Evolutionary conservation across 306 rosid genomes (phyloP), one percentile per base, ranked within the genome.

Genomic region (Leucaena leucocephala): DNA sequence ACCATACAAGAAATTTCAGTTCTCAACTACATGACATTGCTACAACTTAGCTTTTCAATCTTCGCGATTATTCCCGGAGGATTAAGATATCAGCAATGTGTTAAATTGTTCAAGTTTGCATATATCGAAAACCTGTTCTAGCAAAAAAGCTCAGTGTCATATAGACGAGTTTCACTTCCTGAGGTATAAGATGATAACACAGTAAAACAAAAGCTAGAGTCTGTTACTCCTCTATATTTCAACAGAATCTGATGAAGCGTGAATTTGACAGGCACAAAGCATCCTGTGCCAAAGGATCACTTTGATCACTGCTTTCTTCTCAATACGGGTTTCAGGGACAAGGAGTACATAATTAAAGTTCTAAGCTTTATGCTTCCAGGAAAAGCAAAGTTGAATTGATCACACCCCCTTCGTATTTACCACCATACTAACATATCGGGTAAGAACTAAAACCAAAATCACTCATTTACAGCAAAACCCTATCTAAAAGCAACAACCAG

Each of bases 221-320:
- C 10, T 12, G 14, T 27, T 16, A 11, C 40, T 48, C 11, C 43
- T 50, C 55, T 17, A 11, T 55, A 79, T 22, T 19, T 10, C 57
- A 21, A 63, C 55, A 38, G 13, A 62, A 48, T 49, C 66, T 11
- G 35, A 49, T 16, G 16, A 80, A 63, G 46, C 55, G 21, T 36
- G 11, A 72, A 59, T 49, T 11, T n/a, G 36, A 15, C 9, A 71
- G 16, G 48, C 2, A 58, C 33, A 71, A 61, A 8, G 66, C 43
- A 68, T 45, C 77, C 14, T 14, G 36, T 57, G 48, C 38, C 69
- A 69, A 55, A 78, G 71, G 58, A 39, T 46, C 67, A 44, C 33
- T 33, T 2, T 44, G 54, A 75, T 59, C 59, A 34, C 45, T 34
- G 40, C 39, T 33, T 21, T 19, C 17, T 62, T 75, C 27, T 43